Conservation (phyloP, 495 filamentous ascomycete species). For the Hypoxylon lenormandii region DNA sequence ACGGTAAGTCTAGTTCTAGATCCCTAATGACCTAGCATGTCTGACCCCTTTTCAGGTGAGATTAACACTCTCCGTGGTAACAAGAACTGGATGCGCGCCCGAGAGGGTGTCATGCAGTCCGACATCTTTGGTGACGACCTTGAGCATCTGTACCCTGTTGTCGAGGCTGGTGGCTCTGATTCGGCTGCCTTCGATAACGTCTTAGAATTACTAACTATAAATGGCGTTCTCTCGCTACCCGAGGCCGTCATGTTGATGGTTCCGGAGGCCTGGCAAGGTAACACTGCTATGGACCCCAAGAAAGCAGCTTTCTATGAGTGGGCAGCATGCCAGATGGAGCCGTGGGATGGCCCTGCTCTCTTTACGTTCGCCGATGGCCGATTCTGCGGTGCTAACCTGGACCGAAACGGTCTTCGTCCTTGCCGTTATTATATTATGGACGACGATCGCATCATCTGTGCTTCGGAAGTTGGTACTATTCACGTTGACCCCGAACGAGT, state of each 20-base stretch:
- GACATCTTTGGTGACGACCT: slow-evolving; percentile 93
- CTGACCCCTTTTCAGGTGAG: slow-evolving; percentile 70
- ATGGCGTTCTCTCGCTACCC: slow-evolving; percentile 94
- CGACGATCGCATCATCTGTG: slow-evolving; percentile 98
- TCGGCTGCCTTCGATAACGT: slow-evolving; percentile 99
- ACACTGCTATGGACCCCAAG: slow-evolving; percentile 87
- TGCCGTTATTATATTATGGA: slow-evolving; percentile 99
- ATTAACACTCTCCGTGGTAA: slow-evolving; percentile 98
- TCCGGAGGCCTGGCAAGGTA: slow-evolving; percentile 98
- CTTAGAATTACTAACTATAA: slow-evolving; percentile 92
- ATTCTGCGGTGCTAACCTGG: slow-evolving; percentile 98
- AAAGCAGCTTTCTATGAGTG: slow-evolving; percentile 99
- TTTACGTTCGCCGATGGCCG: slow-evolving; percentile 98
- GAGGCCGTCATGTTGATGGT: slow-evolving; percentile 99
- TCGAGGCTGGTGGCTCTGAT: slow-evolving; percentile 97
- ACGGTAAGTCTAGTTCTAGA: slow-evolving; percentile 69
- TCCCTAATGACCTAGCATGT: slow-evolving; percentile 21
- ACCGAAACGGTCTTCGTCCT: slow-evolving; percentile 95
- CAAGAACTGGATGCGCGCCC: slow-evolving; percentile 99
- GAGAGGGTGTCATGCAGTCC: slow-evolving; percentile 95
- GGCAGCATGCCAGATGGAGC: slow-evolving; percentile 99
- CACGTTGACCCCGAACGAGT: slow-evolving; percentile 89
- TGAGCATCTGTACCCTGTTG: slow-evolving; percentile 89
- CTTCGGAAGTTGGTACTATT: slow-evolving; percentile 97
- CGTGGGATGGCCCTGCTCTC: slow-evolving; percentile 97